Base-by-base conservation (phyloP, 2,329 filamentous ascomycete genomes). In the Aureobasidium lini region DNA sequence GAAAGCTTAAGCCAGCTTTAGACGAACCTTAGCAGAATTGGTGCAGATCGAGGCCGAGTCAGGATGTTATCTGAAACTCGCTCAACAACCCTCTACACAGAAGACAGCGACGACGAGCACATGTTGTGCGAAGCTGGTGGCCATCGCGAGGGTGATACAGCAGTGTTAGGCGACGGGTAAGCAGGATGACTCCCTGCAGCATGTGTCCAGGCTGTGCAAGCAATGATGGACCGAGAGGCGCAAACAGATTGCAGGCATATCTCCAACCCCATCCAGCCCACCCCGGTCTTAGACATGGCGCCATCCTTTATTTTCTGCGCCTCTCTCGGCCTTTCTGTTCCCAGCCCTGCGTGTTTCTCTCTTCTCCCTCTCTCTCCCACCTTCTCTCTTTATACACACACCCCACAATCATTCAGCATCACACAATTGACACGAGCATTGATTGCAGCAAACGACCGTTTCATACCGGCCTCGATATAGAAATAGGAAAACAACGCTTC, bases 1-100 rank as follows among this genome's bases (percentile, higher is more conserved):
- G 50, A 29, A 54, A 54, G 50, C 50, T 54, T 54, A 54, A 54
- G 10, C 50, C 18, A 54, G 9, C n/a, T 34, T 53, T 53, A 29
- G 23, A 40, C 37, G 36, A 42, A 53, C 15, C 23, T 43, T 54
- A n/a, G 16, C 18, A 23, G 28, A 34, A 54, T 43, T 43, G 13
- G 28, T 43, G 50, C 39, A 54, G 36, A 54, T 43, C 37, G 16
- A 32, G 18, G 36, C 48, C 36, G 36, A 52, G 36, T 52, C 48
- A 40, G 36, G 48, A 52, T 18, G 11, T 16, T 29, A 18, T 52
- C 36, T 52, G 48, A 52, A 52, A 52, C 48, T 39, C 40, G 48
- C 16, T 31, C 5, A 23, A 52, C 36, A 39, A 36, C 34, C 48
- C 4, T 52, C 10, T 11, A 29, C n/a, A 36, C 7, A 39, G 13